A percentile compares a stretch with the other conserved stretches of the same genome.
These are phyloP conservation scores for Bipolaris cookei DNA, from an alignment of 2,329 filamentous ascomycete genomes.

Conservation along the genomic window DNA sequence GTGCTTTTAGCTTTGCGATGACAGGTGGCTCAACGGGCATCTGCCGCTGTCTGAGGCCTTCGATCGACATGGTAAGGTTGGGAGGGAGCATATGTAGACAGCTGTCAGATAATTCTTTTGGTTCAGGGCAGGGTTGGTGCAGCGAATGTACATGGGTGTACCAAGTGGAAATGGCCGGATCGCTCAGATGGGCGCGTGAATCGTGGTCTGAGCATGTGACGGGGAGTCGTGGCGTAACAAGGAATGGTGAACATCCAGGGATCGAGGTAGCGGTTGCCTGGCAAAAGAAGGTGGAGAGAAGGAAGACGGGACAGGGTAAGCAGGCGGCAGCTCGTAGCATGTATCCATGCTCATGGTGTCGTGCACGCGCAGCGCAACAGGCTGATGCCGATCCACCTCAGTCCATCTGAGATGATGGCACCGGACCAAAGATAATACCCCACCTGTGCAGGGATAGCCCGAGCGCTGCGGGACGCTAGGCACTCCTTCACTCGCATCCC, in stretches of 20 bases:
- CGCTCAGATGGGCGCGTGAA: conserved; percentile 23
- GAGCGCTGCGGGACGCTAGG: conserved; percentile 12
- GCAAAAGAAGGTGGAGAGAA: background rate
- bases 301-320: background rate
- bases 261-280: background rate
- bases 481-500: conserved; percentile 1
- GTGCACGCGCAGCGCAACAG: conserved; percentile 15
- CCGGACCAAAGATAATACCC: conserved; percentile 10
- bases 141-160: conserved; percentile 19
- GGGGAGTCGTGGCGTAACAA: conserved; percentile 12
- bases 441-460: conserved; percentile 16
- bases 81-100: conserved; percentile 9
- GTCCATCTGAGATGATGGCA: conserved; percentile 23
- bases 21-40: conserved; percentile 34
- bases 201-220: conserved; percentile 14
- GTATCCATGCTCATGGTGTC: conserved; percentile 11
- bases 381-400: conserved; percentile 23
- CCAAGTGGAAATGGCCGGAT: conserved; percentile 7
- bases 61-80: conserved; percentile 34
- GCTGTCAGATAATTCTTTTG: background rate
- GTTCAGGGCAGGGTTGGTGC: conserved; percentile 10
- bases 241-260: conserved; percentile 13
- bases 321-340: conserved; percentile 13
- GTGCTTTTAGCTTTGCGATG: conserved; percentile 22
- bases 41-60: conserved; percentile 43